Percentiles rank a stretch among this genome's conserved stretches.
Conservation (phyloP, 805 yeast genomes). For the Candida nemodendra region DNA sequence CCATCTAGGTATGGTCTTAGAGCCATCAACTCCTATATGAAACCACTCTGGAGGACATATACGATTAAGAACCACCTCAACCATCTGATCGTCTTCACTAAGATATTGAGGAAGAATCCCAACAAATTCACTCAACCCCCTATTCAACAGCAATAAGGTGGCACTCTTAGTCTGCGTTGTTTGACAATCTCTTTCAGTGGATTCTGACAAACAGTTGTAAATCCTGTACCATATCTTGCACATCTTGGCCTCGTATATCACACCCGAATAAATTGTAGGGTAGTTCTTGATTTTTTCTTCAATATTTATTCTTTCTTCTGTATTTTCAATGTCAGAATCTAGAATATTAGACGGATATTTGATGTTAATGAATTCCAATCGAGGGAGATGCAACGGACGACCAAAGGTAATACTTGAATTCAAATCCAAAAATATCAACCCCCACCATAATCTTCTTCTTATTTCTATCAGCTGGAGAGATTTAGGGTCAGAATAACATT, state of each 20-base stretch:
- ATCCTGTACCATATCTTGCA: slow-evolving; percentile 40
- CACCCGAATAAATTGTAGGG: slow-evolving; percentile 50
- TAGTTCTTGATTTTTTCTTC: slow-evolving; percentile 18
- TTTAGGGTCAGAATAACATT: slow-evolving; percentile 1
- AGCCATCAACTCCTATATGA: slow-evolving; percentile 5
- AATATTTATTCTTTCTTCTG: slow-evolving; percentile 3
- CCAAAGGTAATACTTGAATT: slow-evolving; percentile 57
- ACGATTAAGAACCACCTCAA: slow-evolving; percentile 1
- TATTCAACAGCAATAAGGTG: slow-evolving; percentile 28
- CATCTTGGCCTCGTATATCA: slow-evolving; percentile 47
- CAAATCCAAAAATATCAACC: slow-evolving; percentile 51
- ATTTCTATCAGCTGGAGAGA: slow-evolving; percentile 35
- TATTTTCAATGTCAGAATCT: slow-evolving; percentile 32
- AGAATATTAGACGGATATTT: slow-evolving; percentile 42
- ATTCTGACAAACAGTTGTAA: slow-evolving; percentile 36
- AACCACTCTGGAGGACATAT: slow-evolving; percentile 8
- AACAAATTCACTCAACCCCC: slow-evolving; percentile 36
- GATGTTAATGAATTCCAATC: slow-evolving; percentile 40
- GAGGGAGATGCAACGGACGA: slow-evolving; percentile 49
- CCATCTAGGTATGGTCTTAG: slow-evolving; percentile 37
- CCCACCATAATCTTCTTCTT: slow-evolving; percentile 60
- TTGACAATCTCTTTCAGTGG: background rate
- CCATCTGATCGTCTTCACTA: slow-evolving; percentile 27
- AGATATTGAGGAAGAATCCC: slow-evolving; percentile 41
- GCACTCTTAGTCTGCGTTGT: background rate